Percentiles rank a stretch among this genome's conserved stretches.
Evolutionary conservation across 148 eudicot species (phyloP).

Genomic region (Amaranthus palmeri): DNA sequence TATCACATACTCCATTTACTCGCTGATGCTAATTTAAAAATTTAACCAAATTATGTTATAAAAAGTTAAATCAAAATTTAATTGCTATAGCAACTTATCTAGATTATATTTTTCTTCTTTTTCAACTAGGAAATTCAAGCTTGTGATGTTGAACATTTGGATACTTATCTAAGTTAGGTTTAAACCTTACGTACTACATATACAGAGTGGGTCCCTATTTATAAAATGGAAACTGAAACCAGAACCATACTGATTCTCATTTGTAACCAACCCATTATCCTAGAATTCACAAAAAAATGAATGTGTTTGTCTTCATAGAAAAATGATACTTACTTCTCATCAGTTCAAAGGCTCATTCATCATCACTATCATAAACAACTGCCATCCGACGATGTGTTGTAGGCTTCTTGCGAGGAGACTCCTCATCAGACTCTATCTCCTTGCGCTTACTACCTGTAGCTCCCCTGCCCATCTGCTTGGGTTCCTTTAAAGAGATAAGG

Average conservation of each 20-base stretch:
- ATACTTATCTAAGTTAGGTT: background rate
- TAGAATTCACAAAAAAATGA: background rate
- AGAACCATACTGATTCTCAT: background rate
- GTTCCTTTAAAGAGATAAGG: constrained; percentile 38
- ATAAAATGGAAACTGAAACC: too few species aligned
- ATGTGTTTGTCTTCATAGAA: background rate
- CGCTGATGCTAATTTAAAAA: background rate
- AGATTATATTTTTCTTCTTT: too few species aligned
- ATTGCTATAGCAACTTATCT: too few species aligned
- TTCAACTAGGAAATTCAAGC: too few species aligned
- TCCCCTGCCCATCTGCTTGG: constrained; percentile 50
- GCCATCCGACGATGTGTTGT: constrained; percentile 72
- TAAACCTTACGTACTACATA: too few species aligned
- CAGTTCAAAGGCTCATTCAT: constrained; percentile 40
- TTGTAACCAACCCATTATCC: background rate
- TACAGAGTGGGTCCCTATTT: too few species aligned
- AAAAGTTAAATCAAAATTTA: background rate
- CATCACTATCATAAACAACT: constrained; percentile 80
- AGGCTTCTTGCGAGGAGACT: constrained; percentile 71
- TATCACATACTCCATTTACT: background rate
- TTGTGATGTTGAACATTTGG: too few species aligned
- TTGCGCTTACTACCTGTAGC: constrained; percentile 68
- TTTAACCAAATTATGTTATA: background rate
- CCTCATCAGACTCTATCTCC: constrained; percentile 86
- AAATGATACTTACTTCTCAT: constrained; percentile 14